These are phyloP conservation scores for Serendipita sp. DNA, from an alignment of 768 basidiomycete genomes.

Conservation along the genomic window DNA sequence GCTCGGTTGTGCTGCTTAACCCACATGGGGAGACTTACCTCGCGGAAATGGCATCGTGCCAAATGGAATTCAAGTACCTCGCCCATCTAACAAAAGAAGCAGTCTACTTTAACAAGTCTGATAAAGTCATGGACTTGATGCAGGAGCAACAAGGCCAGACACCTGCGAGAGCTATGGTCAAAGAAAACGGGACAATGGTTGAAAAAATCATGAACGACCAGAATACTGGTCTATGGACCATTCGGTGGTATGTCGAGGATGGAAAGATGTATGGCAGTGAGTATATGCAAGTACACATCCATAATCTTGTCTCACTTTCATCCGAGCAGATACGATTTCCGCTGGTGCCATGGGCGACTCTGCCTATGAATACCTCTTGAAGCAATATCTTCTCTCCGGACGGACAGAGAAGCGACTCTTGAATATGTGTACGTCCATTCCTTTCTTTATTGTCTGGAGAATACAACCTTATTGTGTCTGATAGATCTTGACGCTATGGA, in stretches of 20 bases:
- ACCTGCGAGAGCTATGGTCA: not conserved
- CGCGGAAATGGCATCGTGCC: slow-evolving; percentile 10
- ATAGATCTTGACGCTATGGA: slow-evolving; percentile 13
- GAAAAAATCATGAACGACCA: not conserved
- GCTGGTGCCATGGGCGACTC: not conserved
- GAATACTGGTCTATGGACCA: slow-evolving; percentile 9
- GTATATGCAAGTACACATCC: not conserved
- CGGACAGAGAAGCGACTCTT: slow-evolving; percentile 10
- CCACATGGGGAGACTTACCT: not conserved
- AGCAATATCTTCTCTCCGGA: slow-evolving; percentile 13
- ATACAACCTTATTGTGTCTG: no score
- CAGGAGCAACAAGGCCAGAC: not conserved
- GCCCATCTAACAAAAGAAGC: slow-evolving; percentile 9
- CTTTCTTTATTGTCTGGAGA: not conserved
- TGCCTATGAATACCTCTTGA: slow-evolving; percentile 17
- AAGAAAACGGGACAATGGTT: not conserved
- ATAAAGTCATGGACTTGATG: not conserved
- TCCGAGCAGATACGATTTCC: not conserved
- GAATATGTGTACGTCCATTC: slow-evolving; percentile 13
- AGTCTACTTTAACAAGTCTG: not conserved
- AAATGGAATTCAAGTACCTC: slow-evolving; percentile 12
- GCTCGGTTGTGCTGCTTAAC: not conserved
- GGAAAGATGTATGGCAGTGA: slow-evolving; percentile 8
- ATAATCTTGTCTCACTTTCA: not conserved
- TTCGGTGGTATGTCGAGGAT: slow-evolving; percentile 4